Base-by-base conservation (phyloP, 768 basidiomycete genomes). In the Mycena olivaceomarginata region DNA sequence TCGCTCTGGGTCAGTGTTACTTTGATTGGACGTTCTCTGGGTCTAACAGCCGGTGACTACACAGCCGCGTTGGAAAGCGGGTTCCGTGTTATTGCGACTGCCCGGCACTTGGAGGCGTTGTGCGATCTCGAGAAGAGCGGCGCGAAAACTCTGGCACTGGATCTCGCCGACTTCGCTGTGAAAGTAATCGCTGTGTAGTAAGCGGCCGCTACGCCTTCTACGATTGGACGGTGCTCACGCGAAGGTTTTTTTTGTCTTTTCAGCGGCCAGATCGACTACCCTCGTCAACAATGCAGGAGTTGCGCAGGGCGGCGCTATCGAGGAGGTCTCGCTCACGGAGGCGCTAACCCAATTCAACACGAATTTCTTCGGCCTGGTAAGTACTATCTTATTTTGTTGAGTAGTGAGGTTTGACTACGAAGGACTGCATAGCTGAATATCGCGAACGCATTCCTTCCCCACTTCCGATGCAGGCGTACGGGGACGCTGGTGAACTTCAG, bases 261-360 rank as follows among this genome's bases (percentile, higher is more conserved):
- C 46, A 72, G 70, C 16, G 70, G 70, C 5, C 70, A 72, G 22
- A 37, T 72, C 7, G 70, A 65, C 18, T 63, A 51, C 41, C 31
- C 63, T 72, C 70, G 48, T 65, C n/a, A 72, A 72, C 48, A 71
- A 72, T 25, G 70, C 70, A 4, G 70, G 70, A 16, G 64, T 20
- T 13, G 60, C 37, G 16, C 46, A 51, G 10, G 62, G 45, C 12
- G 31, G 70, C 48, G 62, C 70, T 12, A 22, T 53, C 48, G 70
- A 72, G 46, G 48, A 25, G 25, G 25, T 64, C 1, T 51, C 70
- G 7, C 59, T 22, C 3, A 20, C 15, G 2, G 70, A 65, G n/a
- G 22, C 12, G 2, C 22, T 48, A 2, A 48, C 18, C 6, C 70
- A 65, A 22, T 72, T 72, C 39, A 63, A 65, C 51, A 72, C 70